phyloP scores from a whole-genome alignment of 345 rosid genomes.

The Pugionium cornutum region DNA sequence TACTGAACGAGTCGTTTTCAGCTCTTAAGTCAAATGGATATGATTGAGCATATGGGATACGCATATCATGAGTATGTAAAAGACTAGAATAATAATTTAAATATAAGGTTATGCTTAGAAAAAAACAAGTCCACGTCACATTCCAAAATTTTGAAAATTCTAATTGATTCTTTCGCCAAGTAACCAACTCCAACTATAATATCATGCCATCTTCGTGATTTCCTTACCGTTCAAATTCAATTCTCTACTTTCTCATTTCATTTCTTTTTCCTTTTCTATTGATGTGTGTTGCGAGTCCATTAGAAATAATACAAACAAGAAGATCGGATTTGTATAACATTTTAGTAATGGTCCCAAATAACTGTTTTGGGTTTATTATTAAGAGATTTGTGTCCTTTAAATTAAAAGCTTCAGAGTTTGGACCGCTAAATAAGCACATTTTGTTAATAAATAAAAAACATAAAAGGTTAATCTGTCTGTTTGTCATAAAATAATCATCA shows the following conservation, averaged over 20 bases:
- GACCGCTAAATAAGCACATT: constrained; percentile 21
- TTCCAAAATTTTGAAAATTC: constrained; percentile 27
- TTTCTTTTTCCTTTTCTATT: neutral
- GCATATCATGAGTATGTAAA: neutral
- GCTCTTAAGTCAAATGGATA: neutral
- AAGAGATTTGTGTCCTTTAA: constrained; percentile 30
- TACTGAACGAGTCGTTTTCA: neutral
- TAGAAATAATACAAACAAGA: neutral
- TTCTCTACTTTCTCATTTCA: constrained; percentile 4
- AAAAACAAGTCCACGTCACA: constrained; percentile 29
- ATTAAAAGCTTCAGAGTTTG: constrained; percentile 37
- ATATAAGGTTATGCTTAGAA: neutral
- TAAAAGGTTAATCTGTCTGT: constrained; percentile 24
- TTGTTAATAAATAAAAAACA: neutral
- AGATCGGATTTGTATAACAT: constrained; percentile 1
- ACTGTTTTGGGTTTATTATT: constrained; percentile 29
- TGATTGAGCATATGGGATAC: neutral
- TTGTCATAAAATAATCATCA: neutral
- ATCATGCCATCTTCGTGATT: constrained; percentile 44
- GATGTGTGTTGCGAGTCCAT: neutral
- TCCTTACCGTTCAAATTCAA: constrained; percentile 29
- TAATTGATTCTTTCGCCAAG: constrained; percentile 38
- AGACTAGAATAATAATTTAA: constrained; percentile 12
- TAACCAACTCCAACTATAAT: constrained; percentile 40
- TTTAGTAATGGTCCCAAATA: constrained; percentile 25